Conservation (phyloP, 1,284 basidiomycete genomes). For the Ganoderma leucocontextum region DNA sequence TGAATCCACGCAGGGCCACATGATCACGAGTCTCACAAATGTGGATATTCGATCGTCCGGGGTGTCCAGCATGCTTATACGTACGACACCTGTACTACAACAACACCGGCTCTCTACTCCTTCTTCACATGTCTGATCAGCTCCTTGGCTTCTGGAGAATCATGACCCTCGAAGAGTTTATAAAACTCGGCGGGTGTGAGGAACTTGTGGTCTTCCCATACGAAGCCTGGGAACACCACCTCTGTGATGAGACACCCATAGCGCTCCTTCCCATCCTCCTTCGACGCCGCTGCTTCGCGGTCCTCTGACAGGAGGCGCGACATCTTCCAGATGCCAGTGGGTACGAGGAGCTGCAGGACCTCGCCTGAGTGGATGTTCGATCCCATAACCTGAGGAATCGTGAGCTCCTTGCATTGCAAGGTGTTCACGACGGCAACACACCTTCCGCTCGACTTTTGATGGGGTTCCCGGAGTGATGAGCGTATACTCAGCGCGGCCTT, state of each 20-base stretch:
- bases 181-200: slow-evolving; percentile 45
- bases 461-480: slow-evolving; percentile 49
- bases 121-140: slow-evolving; percentile 29
- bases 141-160: slow-evolving; percentile 26
- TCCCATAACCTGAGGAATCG: slow-evolving; percentile 47
- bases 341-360: slow-evolving; percentile 53
- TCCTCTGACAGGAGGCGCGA: slow-evolving; percentile 53
- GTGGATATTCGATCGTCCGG: neutral
- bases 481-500: slow-evolving; percentile 57
- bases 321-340: slow-evolving; percentile 59
- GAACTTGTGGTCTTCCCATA: slow-evolving; percentile 58
- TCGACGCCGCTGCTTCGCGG: slow-evolving; percentile 32
- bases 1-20: neutral
- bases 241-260: slow-evolving; percentile 57
- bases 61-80: neutral
- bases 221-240: slow-evolving; percentile 57
- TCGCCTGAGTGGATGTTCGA: slow-evolving; percentile 49
- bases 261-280: slow-evolving; percentile 34
- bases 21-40: too few species aligned
- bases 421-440: slow-evolving; percentile 23
- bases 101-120: neutral
- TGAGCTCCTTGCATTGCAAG: neutral
- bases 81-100: neutral
- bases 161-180: slow-evolving; percentile 42
- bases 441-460: slow-evolving; percentile 48